Percentiles rank a stretch among this genome's conserved stretches.
phyloP scores from a whole-genome alignment of 2,329 filamentous ascomycete species.

The Scytalidium sp. region DNA sequence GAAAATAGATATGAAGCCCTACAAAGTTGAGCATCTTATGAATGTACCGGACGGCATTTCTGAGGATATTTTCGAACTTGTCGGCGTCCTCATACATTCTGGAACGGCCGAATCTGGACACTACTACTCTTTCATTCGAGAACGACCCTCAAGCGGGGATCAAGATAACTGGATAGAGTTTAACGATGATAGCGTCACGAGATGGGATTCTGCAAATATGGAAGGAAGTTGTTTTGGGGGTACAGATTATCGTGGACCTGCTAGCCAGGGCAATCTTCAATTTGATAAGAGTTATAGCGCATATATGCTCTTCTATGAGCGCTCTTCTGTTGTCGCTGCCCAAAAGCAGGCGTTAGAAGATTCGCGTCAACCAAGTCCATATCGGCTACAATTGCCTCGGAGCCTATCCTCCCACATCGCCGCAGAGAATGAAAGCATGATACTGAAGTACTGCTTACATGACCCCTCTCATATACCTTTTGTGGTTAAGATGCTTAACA shows the following conservation, averaged over 20 bases:
- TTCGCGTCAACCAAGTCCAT: constrained; percentile 32
- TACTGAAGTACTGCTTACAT: constrained; percentile 76
- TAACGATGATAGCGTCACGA: constrained; percentile 80
- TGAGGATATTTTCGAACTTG: constrained; percentile 84
- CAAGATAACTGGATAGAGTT: constrained; percentile 77
- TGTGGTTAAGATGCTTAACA: constrained; percentile 58
- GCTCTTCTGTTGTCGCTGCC: constrained; percentile 61
- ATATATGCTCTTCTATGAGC: constrained; percentile 98
- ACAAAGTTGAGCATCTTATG: constrained; percentile 82
- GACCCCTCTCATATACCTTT: constrained; percentile 70
- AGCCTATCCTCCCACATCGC: constrained; percentile 58
- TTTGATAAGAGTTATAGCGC: constrained; percentile 78
- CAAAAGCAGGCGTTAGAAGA: constrained; percentile 46
- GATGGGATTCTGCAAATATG: constrained; percentile 73
- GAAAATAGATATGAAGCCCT: constrained; percentile 81
- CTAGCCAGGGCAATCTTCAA: constrained; percentile 41
- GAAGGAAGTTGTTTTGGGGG: constrained; percentile 80
- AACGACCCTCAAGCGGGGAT: constrained; percentile 58
- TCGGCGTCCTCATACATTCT: constrained; percentile 91
- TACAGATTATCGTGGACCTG: constrained; percentile 48
- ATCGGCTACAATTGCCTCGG: constrained; percentile 43
- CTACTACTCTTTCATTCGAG: constrained; percentile 93
- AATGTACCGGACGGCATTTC: constrained; percentile 51
- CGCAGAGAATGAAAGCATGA: constrained; percentile 67
- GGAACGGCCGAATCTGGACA: constrained; percentile 93